Evolutionary conservation across 305 asterid species (phyloP), one percentile per base, ranked within the genome.

Genomic region (Ilex paraguariensis): DNA sequence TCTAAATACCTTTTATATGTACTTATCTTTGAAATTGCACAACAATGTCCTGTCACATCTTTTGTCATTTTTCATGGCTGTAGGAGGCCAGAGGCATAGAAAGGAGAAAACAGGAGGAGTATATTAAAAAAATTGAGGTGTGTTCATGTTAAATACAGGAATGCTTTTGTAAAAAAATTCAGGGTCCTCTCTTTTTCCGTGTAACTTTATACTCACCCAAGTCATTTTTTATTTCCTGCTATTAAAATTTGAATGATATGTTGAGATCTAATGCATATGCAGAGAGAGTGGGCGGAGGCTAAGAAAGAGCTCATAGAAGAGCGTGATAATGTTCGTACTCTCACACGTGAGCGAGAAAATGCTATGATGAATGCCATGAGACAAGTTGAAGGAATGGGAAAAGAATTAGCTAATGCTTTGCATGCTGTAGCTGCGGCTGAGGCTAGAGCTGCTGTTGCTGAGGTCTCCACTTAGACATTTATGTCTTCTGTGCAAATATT

Each of bases 201-300:
- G 9, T 5, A 36, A 8, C 6, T 36, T 36, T 31, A 64, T 66
- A 56, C 28, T 53, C 57, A 31, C 48, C 51, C 56, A 16, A 31
- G 45, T 16, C 44, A 13, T 59, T 39, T 39, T 53, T n/a, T 57
- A 54, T 61, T 77, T 55, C 49, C 49, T 72, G 42, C 50, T 67
- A 10, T 48, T 54, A 13, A 55, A 65, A 57, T n/a, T 33, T 21
- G 16, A 30, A 7, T 2, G 44, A 42, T 3, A 42, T 17, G 16
- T 16, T 52, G 57, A 21, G 15, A 50, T 49, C 7, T 49, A 49
- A 49, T 49, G 11, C 3, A 49, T 4, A n/a, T 68, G 83, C 79
- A 90, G 95, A 84, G 81, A 77, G 99, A 93, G 71, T 88, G 97
- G 99, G 93, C 96, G 60, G 97, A 88, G 73, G 95, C 87, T 52